These are phyloP conservation scores for Fusarium falciforme DNA, from an alignment of 2,329 filamentous ascomycete genomes.

Conservation along the genomic window DNA sequence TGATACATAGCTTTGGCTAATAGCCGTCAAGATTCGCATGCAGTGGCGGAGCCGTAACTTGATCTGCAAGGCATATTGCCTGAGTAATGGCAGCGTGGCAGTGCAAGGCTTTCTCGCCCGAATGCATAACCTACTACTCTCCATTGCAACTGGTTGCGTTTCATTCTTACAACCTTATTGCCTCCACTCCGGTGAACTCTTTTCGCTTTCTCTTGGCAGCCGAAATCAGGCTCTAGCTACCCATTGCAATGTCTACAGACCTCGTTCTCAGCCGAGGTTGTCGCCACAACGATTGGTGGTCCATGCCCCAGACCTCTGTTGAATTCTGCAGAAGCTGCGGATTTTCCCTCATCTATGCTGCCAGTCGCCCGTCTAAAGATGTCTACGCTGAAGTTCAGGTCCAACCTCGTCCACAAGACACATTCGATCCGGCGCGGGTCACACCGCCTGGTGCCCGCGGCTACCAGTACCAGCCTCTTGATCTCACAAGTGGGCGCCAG, in stretches of 20 bases:
- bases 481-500: neutral
- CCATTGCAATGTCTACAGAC: neutral
- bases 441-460: neutral
- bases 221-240: neutral
- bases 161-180: no score
- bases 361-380: neutral
- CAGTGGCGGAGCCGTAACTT: no score
- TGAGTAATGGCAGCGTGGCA: no score
- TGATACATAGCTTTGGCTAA: no score
- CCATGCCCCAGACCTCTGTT: neutral
- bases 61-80: no score
- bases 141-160: no score
- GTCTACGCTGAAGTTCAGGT: neutral
- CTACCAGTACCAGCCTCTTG: neutral
- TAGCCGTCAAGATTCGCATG: no score
- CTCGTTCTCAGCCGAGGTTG: neutral
- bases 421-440: neutral
- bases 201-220: neutral
- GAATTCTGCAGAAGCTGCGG: neutral
- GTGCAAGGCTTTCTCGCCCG: no score
- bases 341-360: neutral
- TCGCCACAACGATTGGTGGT: neutral
- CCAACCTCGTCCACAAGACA: neutral
- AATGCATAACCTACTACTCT: no score
- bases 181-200: no score